Base-by-base conservation (phyloP, 768 basidiomycete species). In the Boletus pseudopeckii region DNA sequence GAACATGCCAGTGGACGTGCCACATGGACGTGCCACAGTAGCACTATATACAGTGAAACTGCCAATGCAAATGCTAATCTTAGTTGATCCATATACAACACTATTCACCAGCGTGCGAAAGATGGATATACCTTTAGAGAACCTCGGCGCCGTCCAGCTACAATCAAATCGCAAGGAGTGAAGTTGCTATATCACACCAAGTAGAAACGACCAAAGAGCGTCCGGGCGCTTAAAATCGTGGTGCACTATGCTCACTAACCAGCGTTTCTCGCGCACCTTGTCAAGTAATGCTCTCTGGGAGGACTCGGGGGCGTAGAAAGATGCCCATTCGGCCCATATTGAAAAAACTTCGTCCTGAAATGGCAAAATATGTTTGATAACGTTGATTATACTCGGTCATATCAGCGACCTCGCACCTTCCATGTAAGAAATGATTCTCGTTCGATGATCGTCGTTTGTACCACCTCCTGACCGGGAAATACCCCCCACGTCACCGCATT, bases 401-500 rank as follows among this genome's bases (percentile, higher is more conserved):
- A 9, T 37, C 13, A 46, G 2, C 30, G 14, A 39, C 61, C 11
- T 28, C 79, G 46, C 43, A 94, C 96, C 87, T 95, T 98, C 97
- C 97, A 99, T 0, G 92, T 86, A 34, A 91, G 72, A 77, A 99
- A 99, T 14, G 92, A 96, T 65, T 93, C 88, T 46, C 82, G 83
- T 66, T 98, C 97, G 34, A 99, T 98, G 60, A 98, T 93, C 0
- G 97, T 99, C 6, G 96, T 91, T 64, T 98, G 96, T 2, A 87
- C 82, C 43, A 99, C 88, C 71, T 99, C 97, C 66, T 97, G 90
- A 0, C 92, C 97, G 0, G 94, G 92, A 70, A 99, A 99, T 7
- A 98, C 87, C 52, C 95, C 97, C 97, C 97, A 99, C 1, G 97
- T 99, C 7, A 99, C 97, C 0, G 94, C 95, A 69, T 98, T 98